Conservation (phyloP, 305 asterid species). For the Petunia hybrid region DNA sequence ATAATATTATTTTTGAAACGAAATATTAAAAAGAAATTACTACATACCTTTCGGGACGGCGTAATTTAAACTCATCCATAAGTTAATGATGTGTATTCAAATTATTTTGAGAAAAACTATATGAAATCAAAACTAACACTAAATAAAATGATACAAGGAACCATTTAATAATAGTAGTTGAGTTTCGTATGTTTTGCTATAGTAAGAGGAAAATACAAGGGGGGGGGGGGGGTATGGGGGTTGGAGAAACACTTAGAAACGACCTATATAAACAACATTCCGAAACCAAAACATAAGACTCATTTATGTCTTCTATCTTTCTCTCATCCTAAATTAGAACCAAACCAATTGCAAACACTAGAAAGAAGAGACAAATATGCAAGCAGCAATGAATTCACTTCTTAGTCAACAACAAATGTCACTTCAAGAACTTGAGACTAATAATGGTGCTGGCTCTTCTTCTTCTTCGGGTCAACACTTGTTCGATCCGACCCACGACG, state of each 20-base stretch:
- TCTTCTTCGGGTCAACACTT: slow-evolving; percentile 25
- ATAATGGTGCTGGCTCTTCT: no score
- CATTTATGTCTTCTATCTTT: not conserved
- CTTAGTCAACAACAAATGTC: slow-evolving; percentile 45
- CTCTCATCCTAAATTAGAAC: not conserved
- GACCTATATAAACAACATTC: slow-evolving; percentile 26
- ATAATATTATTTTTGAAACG: no score
- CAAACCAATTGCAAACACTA: not conserved
- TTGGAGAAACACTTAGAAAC: not conserved
- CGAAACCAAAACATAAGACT: not conserved
- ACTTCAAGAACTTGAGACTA: slow-evolving; percentile 43
- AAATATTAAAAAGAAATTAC: no score
- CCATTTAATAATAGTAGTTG: no score
- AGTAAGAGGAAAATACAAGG: no score
- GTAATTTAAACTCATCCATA: no score
- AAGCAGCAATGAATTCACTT: slow-evolving; percentile 48
- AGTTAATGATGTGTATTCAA: no score
- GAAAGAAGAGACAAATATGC: slow-evolving; percentile 39
- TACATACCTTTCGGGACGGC: no score
- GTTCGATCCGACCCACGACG: slow-evolving; percentile 53
- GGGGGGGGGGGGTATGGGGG: rapidly evolving
- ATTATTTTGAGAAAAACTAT: no score
- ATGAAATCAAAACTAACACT: no score
- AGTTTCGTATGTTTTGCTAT: no score
- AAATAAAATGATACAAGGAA: no score